phyloP scores from a whole-genome alignment of 495 filamentous ascomycete genomes.

The Penicillium egyptiacum region DNA sequence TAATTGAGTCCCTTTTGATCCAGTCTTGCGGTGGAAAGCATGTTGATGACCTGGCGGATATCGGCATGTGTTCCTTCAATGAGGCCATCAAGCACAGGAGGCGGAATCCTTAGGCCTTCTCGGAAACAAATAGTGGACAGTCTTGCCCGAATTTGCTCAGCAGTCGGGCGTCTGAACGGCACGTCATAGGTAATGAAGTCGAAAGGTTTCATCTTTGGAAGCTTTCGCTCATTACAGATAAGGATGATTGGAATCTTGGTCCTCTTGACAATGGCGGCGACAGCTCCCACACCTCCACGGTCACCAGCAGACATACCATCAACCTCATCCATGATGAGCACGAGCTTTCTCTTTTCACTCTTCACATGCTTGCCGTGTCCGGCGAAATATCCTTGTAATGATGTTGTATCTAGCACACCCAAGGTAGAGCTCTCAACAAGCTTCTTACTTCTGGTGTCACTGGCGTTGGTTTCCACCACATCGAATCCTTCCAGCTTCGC shows the following conservation, averaged over 20 bases:
- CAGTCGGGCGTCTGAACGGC: slow-evolving; percentile 83
- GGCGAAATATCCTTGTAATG: slow-evolving; percentile 89
- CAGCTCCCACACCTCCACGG: slow-evolving; percentile 89
- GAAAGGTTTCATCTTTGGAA: slow-evolving; percentile 98
- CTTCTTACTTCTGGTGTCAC: slow-evolving; percentile 97
- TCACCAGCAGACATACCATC: slow-evolving; percentile 99
- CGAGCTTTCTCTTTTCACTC: slow-evolving; percentile 79
- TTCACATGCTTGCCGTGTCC: slow-evolving; percentile 79
- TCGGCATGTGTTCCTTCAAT: slow-evolving; percentile 94
- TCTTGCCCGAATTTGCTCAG: slow-evolving; percentile 82
- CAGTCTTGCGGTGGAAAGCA: slow-evolving; percentile 90
- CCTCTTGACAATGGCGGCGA: slow-evolving; percentile 92
- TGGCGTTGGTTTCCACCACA: slow-evolving; percentile 91
- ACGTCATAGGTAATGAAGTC: slow-evolving; percentile 80
- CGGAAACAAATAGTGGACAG: slow-evolving; percentile 93
- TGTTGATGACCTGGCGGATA: slow-evolving; percentile 98
- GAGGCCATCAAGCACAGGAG: slow-evolving; percentile 85
- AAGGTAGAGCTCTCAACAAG: slow-evolving; percentile 82
- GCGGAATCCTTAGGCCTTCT: slow-evolving; percentile 82
- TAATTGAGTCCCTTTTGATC: slow-evolving; percentile 77
- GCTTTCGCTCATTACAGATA: slow-evolving; percentile 91
- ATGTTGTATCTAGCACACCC: slow-evolving; percentile 91
- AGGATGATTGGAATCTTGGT: slow-evolving; percentile 92
- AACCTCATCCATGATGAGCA: slow-evolving; percentile 98
- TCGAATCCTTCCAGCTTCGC: slow-evolving; percentile 93